Conservation (phyloP, 2,329 filamentous ascomycete species). For the Periconia macrospinosa region DNA sequence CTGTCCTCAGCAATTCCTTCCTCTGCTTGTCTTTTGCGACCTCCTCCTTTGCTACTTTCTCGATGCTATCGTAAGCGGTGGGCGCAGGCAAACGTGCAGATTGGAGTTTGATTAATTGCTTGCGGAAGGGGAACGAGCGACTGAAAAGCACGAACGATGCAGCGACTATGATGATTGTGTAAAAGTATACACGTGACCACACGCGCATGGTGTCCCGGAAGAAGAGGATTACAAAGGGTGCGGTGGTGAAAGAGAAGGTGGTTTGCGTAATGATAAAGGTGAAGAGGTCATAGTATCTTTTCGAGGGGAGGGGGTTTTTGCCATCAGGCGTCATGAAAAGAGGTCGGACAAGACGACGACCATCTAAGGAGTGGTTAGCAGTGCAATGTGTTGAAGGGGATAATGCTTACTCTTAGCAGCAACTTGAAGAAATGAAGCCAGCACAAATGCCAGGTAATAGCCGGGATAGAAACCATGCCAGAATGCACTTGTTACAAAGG, state of each 20-base stretch:
- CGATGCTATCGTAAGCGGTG: conserved; percentile 28
- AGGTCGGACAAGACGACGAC: conserved; percentile 83
- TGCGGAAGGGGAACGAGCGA: conserved; percentile 69
- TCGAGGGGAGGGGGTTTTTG: conserved; percentile 57
- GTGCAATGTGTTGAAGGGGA: not conserved
- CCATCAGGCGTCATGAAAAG: conserved; percentile 86
- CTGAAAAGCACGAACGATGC: conserved; percentile 74
- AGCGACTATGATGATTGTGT: conserved; percentile 70
- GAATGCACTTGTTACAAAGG: conserved; percentile 90
- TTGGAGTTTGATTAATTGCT: conserved; percentile 43
- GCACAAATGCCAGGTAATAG: conserved; percentile 88
- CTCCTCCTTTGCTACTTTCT: conserved; percentile 38
- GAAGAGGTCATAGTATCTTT: conserved; percentile 83
- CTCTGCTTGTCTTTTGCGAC: conserved; percentile 26
- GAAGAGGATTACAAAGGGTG: conserved; percentile 82
- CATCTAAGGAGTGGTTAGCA: conserved; percentile 60
- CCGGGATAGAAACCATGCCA: conserved; percentile 99
- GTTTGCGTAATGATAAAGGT: conserved; percentile 77
- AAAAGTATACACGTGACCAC: conserved; percentile 90
- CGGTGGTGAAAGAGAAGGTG: conserved; percentile 79
- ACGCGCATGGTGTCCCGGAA: conserved; percentile 71
- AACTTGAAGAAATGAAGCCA: conserved; percentile 90
- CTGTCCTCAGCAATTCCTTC: conserved; percentile 48
- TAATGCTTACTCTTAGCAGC: conserved; percentile 80
- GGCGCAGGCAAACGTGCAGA: conserved; percentile 17